Conservation (phyloP, 2,329 filamentous ascomycete species). For the Trichoderma brevicompactum region DNA sequence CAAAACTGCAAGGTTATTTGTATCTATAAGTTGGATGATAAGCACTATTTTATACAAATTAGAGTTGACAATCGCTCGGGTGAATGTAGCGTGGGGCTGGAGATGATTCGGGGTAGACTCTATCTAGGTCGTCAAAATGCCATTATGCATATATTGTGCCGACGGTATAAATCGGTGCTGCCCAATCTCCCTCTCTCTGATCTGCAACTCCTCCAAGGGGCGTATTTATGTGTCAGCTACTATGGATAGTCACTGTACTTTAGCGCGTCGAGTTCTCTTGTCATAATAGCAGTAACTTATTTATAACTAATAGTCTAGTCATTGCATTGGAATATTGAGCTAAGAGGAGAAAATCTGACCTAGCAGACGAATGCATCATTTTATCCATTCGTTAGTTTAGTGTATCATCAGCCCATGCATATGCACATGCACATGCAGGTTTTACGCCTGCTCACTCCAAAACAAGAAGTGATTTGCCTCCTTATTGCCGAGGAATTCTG, state of each 20-base stretch:
- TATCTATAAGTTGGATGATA: background rate
- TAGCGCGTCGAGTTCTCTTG: background rate
- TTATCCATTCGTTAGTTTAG: background rate
- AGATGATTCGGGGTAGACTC: constrained; percentile 5
- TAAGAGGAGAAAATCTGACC: background rate
- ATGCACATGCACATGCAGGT: background rate
- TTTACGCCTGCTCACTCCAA: background rate
- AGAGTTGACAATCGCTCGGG: background rate
- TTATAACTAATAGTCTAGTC: background rate
- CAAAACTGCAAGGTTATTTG: no score
- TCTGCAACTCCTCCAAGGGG: background rate
- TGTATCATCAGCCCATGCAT: background rate
- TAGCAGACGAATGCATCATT: background rate
- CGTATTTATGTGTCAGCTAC: background rate
- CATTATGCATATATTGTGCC: constrained; percentile 5
- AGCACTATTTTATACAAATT: background rate
- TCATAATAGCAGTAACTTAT: background rate
- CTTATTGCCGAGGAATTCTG: background rate
- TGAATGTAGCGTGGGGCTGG: background rate
- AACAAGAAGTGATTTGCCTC: background rate
- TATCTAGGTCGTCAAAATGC: background rate
- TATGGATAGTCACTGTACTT: no score
- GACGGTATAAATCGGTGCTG: constrained; percentile 6
- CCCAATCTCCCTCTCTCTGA: background rate
- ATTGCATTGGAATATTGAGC: background rate